Percentiles rank a stretch among this genome's conserved stretches.
Conservation (phyloP, 192 early-diverging fungal species). For the Podila minutissima region DNA sequence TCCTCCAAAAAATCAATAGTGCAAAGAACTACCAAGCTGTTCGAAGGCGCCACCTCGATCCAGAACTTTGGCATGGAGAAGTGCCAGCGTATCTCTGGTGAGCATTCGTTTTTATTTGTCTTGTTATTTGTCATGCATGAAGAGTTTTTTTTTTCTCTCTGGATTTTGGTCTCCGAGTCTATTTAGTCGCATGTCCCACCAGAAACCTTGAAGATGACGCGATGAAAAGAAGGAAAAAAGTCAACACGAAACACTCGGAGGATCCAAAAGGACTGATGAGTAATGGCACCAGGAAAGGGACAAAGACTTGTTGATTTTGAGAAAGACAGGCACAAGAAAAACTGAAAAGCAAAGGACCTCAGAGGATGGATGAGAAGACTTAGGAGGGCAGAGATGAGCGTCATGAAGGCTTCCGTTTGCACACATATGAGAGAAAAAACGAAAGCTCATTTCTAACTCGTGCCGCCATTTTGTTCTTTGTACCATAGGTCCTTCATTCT, state of each 20-base stretch:
- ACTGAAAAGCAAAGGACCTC: too few species aligned
- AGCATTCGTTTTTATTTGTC: neutral
- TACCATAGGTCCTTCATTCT: constrained; percentile 22
- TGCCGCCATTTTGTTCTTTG: neutral
- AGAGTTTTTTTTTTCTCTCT: neutral
- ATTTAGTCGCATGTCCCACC: neutral
- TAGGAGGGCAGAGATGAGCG: too few species aligned
- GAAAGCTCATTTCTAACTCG: neutral
- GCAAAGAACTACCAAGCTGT: constrained; percentile 34
- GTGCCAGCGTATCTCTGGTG: constrained; percentile 35
- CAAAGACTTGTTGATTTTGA: neutral
- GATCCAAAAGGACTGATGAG: neutral
- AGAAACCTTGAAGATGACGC: neutral
- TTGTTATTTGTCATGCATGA: too few species aligned
- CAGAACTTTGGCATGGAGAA: constrained; percentile 48
- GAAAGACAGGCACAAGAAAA: too few species aligned
- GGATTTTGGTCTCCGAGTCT: neutral
- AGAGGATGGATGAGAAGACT: too few species aligned
- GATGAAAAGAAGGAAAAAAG: neutral
- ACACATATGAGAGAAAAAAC: neutral
- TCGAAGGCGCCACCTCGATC: constrained; percentile 30
- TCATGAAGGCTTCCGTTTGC: too few species aligned
- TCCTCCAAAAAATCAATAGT: constrained; percentile 9
- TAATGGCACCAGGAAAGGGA: neutral
- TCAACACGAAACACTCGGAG: neutral